Percentiles rank a stretch among this genome's conserved stretches.
Evolutionary conservation across 257 asterid species (phyloP).

Genomic region (Solanum etuberosum): DNA sequence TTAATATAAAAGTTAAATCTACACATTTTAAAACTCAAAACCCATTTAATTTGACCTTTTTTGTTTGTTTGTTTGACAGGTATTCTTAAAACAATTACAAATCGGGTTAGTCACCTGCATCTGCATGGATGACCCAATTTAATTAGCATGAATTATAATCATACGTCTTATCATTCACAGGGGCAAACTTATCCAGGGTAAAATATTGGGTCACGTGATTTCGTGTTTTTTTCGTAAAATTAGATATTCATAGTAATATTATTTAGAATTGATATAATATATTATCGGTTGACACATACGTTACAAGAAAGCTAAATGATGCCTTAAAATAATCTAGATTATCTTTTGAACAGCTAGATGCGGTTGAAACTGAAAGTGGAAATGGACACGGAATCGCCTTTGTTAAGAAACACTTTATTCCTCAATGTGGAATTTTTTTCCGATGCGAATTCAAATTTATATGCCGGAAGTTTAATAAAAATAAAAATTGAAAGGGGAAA

Average conservation of each 20-base stretch:
- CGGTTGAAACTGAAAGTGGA: not conserved
- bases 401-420: too few species aligned
- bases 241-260: too few species aligned
- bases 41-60: too few species aligned
- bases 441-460: too few species aligned
- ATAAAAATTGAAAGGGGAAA: not conserved
- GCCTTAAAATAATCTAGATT: not conserved
- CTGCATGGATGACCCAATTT: not conserved
- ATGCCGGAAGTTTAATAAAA: too few species aligned
- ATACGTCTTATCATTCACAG: not conserved
- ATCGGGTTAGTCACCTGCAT: not conserved
- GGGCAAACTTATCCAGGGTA: not conserved
- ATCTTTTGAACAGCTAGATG: not conserved
- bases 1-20: too few species aligned
- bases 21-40: too few species aligned
- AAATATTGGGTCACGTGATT: not conserved
- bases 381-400: not conserved
- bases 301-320: not conserved
- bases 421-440: too few species aligned
- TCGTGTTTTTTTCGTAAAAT: too few species aligned
- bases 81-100: too few species aligned
- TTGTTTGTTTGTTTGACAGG: too few species aligned
- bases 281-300: not conserved
- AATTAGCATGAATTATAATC: not conserved
- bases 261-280: too few species aligned